phyloP scores from a whole-genome alignment of 1,284 basidiomycete species.

The Rhodotorula sp. region DNA sequence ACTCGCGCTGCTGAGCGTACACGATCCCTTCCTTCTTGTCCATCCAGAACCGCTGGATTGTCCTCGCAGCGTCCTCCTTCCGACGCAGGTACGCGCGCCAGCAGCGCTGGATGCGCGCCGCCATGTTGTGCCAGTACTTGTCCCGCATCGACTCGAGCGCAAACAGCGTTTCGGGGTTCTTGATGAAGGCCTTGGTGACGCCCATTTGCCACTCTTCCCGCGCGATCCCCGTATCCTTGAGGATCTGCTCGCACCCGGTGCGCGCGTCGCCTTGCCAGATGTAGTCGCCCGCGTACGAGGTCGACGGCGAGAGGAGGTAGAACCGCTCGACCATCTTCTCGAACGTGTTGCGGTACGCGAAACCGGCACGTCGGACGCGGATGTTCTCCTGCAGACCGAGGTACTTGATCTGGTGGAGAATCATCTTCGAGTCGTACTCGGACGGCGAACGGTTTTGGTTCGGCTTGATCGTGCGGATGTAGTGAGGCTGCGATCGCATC shows the following conservation, averaged over 20 bases:
- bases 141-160: slow-evolving; percentile 98
- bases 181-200: slow-evolving; percentile 97
- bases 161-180: slow-evolving; percentile 98
- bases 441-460: slow-evolving; percentile 91
- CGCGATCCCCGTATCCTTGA: slow-evolving; percentile 91
- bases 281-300: slow-evolving; percentile 98
- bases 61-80: slow-evolving; percentile 88
- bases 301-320: slow-evolving; percentile 89
- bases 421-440: slow-evolving; percentile 92
- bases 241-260: slow-evolving; percentile 88
- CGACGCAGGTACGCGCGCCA: slow-evolving; percentile 95
- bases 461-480: slow-evolving; percentile 99
- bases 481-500: slow-evolving; percentile 94
- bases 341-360: slow-evolving; percentile 96
- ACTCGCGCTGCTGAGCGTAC: slow-evolving; percentile 85
- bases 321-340: slow-evolving; percentile 99
- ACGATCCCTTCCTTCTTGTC: slow-evolving; percentile 92
- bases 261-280: slow-evolving; percentile 90
- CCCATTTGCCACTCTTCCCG: slow-evolving; percentile 99
- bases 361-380: slow-evolving; percentile 91
- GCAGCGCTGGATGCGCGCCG: slow-evolving; percentile 89
- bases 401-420: slow-evolving; percentile 98
- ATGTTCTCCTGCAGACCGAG: slow-evolving; percentile 99
- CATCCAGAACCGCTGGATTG: slow-evolving; percentile 98
- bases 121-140: slow-evolving; percentile 99